phyloP scores from a whole-genome alignment of 768 basidiomycete genomes.

The Nidula microcarpa region DNA sequence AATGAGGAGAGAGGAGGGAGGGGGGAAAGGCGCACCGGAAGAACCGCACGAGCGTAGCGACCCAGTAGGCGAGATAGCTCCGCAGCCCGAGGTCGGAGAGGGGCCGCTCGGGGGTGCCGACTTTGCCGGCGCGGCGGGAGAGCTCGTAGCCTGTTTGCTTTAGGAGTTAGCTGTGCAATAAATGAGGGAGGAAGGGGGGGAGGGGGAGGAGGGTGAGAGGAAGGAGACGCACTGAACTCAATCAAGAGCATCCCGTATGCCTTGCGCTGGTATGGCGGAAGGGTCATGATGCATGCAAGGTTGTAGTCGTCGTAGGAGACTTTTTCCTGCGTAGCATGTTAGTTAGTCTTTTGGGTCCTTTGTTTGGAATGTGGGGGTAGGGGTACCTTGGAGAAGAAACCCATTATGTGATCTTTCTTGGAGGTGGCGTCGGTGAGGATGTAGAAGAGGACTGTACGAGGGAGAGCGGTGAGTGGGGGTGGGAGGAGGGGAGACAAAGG shows the following conservation, averaged over 20 bases:
- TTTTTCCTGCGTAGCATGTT: constrained; percentile 64
- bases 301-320: constrained; percentile 96
- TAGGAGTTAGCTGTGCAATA: not conserved
- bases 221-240: constrained; percentile 82
- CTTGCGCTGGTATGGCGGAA: constrained; percentile 88
- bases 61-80: constrained; percentile 89
- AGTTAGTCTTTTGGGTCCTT: not conserved
- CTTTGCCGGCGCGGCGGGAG: constrained; percentile 71
- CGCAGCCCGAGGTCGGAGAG: constrained; percentile 90
- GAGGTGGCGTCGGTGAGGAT: constrained; percentile 84
- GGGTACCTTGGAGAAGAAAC: constrained; percentile 62
- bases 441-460: constrained; percentile 77
- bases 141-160: constrained; percentile 78
- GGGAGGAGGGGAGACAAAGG: constrained; percentile 1
- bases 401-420: constrained; percentile 75
- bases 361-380: not conserved
- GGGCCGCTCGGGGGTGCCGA: constrained; percentile 93
- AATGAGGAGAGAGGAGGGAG: not conserved
- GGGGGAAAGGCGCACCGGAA: constrained; percentile 48
- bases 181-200: not conserved
- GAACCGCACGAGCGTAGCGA: constrained; percentile 79
- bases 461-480: not conserved
- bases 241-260: constrained; percentile 96
- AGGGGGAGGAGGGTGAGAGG: not conserved
- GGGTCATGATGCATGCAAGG: constrained; percentile 91